Conservation (phyloP, 2,329 filamentous ascomycete species). For the Aspergillus sergii region DNA sequence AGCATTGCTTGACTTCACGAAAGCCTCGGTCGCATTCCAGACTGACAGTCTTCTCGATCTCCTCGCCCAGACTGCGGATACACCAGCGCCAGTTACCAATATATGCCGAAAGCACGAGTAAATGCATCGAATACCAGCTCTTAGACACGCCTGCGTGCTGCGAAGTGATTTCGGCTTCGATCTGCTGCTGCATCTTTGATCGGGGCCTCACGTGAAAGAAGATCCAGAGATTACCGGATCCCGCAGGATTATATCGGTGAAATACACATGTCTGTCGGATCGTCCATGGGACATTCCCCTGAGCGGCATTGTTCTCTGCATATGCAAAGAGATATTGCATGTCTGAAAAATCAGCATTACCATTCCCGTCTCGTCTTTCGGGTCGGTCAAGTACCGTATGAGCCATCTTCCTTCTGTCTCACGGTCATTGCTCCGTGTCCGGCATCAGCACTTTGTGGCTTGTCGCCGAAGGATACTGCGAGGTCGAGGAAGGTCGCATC, state of each 20-base stretch:
- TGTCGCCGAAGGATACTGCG: slow-evolving; percentile 22
- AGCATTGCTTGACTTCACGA: not conserved
- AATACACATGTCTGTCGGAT: slow-evolving; percentile 23
- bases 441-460: slow-evolving; percentile 21
- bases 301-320: slow-evolving; percentile 6
- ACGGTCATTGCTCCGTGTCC: slow-evolving; percentile 22
- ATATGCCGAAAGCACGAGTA: slow-evolving; percentile 14
- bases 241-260: slow-evolving; percentile 15
- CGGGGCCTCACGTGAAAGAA: slow-evolving; percentile 16
- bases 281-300: slow-evolving; percentile 14
- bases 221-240: slow-evolving; percentile 19
- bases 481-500: slow-evolving; percentile 16
- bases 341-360: slow-evolving; percentile 11
- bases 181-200: slow-evolving; percentile 9
- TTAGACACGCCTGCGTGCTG: not conserved
- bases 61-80: slow-evolving; percentile 14
- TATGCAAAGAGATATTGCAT: slow-evolving; percentile 22
- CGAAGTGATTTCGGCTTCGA: slow-evolving; percentile 6
- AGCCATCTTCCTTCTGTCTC: slow-evolving; percentile 12
- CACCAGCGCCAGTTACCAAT: slow-evolving; percentile 18
- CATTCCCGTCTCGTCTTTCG: not conserved
- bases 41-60: slow-evolving; percentile 18
- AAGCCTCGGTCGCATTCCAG: not conserved
- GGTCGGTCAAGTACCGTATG: slow-evolving; percentile 6
- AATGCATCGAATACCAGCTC: slow-evolving; percentile 18